Conservation (phyloP, 1,139 yeast genomes). For the Saccharomycopsis crataegensis region DNA sequence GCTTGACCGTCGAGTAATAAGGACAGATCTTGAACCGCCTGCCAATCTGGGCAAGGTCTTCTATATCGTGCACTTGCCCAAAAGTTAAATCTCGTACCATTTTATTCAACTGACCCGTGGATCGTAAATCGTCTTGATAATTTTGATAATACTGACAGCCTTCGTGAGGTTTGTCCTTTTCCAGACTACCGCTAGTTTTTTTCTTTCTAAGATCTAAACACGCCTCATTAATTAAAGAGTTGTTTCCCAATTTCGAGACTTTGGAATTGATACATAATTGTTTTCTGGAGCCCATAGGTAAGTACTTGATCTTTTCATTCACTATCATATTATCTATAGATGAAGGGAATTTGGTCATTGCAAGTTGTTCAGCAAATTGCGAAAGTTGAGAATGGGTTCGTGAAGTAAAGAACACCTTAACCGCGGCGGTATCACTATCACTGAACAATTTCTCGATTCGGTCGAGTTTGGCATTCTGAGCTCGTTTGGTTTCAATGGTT, state of each 20-base stretch:
- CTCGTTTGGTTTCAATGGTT: conserved; percentile 28
- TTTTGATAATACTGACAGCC: conserved; percentile 50
- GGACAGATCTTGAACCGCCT: conserved; percentile 59
- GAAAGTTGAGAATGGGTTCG: conserved; percentile 86
- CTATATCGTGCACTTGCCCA: conserved; percentile 70
- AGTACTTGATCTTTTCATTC: conserved; percentile 44
- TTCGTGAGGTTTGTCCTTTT: conserved; percentile 21
- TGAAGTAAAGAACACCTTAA: conserved; percentile 62
- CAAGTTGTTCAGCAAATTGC: conserved; percentile 73
- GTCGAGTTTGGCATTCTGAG: conserved; percentile 33
- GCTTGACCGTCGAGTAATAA: conserved; percentile 47
- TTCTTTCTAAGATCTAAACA: conserved; percentile 64
- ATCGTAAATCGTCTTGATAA: conserved; percentile 26
- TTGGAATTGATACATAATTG: conserved; percentile 74
- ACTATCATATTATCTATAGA: conserved; percentile 27
- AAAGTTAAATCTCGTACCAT: conserved; percentile 56
- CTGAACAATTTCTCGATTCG: conserved; percentile 21
- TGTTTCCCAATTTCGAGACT: conserved; percentile 42
- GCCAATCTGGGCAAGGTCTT: conserved; percentile 66
- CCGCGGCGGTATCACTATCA: conserved; percentile 8
- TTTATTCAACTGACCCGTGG: conserved; percentile 26
- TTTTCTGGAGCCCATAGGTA: conserved; percentile 76
- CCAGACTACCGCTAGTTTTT: conserved; percentile 16
- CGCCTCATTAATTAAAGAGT: conserved; percentile 67
- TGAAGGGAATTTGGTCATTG: conserved; percentile 57